Percentiles rank a stretch among this genome's conserved stretches.
Evolutionary conservation across 805 yeast genomes (phyloP).

Genomic region (Nakazawaea holstii): DNA sequence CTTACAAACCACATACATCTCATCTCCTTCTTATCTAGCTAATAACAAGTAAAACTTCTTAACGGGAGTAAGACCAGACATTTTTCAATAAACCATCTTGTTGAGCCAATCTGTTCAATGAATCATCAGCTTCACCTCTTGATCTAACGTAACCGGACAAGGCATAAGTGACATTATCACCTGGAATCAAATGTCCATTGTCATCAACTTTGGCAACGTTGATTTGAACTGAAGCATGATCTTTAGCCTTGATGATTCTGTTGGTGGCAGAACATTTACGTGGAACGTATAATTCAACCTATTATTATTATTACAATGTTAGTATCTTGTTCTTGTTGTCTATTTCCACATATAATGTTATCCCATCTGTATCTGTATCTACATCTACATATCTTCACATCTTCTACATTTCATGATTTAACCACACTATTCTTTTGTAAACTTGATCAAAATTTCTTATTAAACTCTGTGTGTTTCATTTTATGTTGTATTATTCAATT

Average conservation of each 20-base stretch:
- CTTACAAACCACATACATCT: background rate
- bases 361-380: no score
- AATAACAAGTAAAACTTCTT: no score
- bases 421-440: no score
- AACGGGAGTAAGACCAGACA: constrained; percentile 94
- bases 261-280: constrained; percentile 99
- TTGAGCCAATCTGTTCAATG: constrained; percentile 98
- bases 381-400: no score
- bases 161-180: constrained; percentile 91
- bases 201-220: constrained; percentile 98
- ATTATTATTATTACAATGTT: background rate
- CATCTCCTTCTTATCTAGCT: no score
- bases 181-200: constrained; percentile 91
- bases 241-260: constrained; percentile 99
- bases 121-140: constrained; percentile 99
- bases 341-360: no score
- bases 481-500: no score
- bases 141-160: constrained; percentile 95
- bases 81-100: constrained; percentile 96
- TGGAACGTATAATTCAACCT: constrained; percentile 99
- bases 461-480: no score
- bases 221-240: constrained; percentile 98
- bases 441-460: no score
- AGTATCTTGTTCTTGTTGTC: background rate
- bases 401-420: no score